A percentile compares a stretch with the other conserved stretches of the same genome.
Evolutionary conservation across 768 basidiomycete genomes (phyloP).

Genomic region (Psilocybe subaeruginosa): DNA sequence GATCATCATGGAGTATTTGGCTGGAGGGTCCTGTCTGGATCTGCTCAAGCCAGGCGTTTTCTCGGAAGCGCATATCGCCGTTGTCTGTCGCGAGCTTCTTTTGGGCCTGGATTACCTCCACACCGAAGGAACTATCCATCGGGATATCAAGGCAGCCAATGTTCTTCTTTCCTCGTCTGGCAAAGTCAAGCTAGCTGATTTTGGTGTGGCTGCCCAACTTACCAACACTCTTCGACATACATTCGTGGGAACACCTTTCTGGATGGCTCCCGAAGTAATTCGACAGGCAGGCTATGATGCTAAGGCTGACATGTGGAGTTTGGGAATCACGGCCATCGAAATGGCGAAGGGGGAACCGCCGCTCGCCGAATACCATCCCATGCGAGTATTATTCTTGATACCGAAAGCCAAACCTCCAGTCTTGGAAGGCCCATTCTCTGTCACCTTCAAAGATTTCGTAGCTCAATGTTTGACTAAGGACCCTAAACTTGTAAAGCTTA

Average conservation of each 20-base stretch:
- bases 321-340: constrained; percentile 98
- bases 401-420: constrained; percentile 95
- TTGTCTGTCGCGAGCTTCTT: constrained; percentile 91
- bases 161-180: constrained; percentile 89
- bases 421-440: constrained; percentile 84
- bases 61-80: constrained; percentile 92
- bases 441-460: constrained; percentile 93
- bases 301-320: constrained; percentile 97
- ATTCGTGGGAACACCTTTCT: constrained; percentile 96
- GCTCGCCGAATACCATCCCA: constrained; percentile 95
- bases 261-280: constrained; percentile 99
- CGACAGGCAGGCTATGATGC: constrained; percentile 95
- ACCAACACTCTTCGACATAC: constrained; percentile 94
- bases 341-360: constrained; percentile 98
- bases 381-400: constrained; percentile 97
- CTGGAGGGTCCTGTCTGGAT: constrained; percentile 98
- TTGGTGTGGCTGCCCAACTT: constrained; percentile 97
- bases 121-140: constrained; percentile 92
- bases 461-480: constrained; percentile 92
- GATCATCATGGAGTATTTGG: constrained; percentile 99
- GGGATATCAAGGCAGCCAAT: constrained; percentile 99
- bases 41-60: constrained; percentile 91
- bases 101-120: constrained; percentile 97
- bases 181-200: constrained; percentile 96
- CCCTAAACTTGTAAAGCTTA: constrained; percentile 62